A percentile compares a stretch with the other conserved stretches of the same genome.
phyloP scores from a whole-genome alignment of 768 basidiomycete species.

The Lentinula guzmanii region DNA sequence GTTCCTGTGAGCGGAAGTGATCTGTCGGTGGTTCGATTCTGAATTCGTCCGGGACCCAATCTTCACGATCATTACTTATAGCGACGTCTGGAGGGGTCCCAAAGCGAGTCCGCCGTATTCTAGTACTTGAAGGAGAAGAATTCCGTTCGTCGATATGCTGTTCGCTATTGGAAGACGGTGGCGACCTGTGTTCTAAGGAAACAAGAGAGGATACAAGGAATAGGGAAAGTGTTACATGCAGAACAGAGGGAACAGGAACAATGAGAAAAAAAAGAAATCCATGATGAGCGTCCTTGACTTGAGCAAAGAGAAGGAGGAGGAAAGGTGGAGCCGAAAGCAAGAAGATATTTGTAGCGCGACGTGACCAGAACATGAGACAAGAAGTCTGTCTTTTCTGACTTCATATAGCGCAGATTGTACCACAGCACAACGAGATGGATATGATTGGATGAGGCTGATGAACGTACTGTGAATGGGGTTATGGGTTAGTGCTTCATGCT shows the following conservation, averaged over 20 bases:
- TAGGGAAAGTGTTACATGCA: slow-evolving; percentile 20
- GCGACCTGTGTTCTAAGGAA: slow-evolving; percentile 44
- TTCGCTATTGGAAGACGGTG: slow-evolving; percentile 29
- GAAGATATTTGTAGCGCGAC: neutral
- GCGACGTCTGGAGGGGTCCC: neutral
- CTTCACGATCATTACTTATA: neutral
- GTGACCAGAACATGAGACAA: neutral
- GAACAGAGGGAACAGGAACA: slow-evolving; percentile 31
- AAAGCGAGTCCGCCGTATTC: slow-evolving; percentile 3
- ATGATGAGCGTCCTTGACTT: slow-evolving; percentile 35
- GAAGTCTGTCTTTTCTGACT: neutral
- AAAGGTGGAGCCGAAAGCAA: slow-evolving; percentile 16
- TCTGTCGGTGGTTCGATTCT: neutral
- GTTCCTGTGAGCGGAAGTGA: neutral
- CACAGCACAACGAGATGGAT: neutral
- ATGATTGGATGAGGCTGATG: slow-evolving; percentile 4
- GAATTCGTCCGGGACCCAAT: slow-evolving; percentile 7
- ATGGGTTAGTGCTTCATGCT: neutral
- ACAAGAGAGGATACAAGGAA: slow-evolving; percentile 16
- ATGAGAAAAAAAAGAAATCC: slow-evolving; percentile 28
- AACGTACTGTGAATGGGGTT: slow-evolving; percentile 6
- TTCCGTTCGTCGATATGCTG: slow-evolving; percentile 17
- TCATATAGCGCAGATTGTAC: neutral
- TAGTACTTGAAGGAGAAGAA: neutral
- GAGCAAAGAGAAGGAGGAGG: slow-evolving; percentile 21